Evolutionary conservation across 1,284 basidiomycete species (phyloP).

Genomic region (Cutaneotrichosporon sp.): DNA sequence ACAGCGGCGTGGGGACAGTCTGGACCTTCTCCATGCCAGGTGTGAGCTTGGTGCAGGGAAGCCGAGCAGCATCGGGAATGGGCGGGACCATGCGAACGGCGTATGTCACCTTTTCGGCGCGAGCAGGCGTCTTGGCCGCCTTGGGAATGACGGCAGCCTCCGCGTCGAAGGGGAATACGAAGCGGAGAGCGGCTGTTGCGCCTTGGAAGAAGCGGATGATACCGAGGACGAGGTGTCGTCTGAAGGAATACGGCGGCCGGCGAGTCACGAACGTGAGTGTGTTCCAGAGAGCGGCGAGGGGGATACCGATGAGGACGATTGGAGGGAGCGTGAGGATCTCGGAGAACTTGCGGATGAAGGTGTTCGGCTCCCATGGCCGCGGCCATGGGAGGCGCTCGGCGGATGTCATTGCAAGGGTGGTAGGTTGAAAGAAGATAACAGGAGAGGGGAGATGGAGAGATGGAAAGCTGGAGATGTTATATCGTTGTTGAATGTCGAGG

Average conservation of each 20-base stretch:
- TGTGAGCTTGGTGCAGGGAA: not conserved
- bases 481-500: too few species aligned
- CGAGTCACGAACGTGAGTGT: conserved; percentile 1
- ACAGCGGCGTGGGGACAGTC: not conserved
- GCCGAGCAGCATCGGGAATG: not conserved
- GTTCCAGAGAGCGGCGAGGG: conserved; percentile 1
- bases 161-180: conserved; percentile 4
- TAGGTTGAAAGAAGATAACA: not conserved
- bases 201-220: not conserved
- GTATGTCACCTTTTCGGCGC: conserved; percentile 1
- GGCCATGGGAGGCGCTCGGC: conserved; percentile 4
- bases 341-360: not conserved
- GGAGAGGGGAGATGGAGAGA: too few species aligned
- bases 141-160: conserved; percentile 3
- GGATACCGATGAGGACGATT: conserved; percentile 1
- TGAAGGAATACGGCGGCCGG: conserved; percentile 6
- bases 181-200: not conserved
- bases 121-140: not conserved
- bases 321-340: conserved; percentile 6
- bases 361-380: conserved; percentile 6
- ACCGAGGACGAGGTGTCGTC: conserved; percentile 5
- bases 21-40: conserved; percentile 3
- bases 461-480: too few species aligned
- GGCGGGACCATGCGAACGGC: conserved; percentile 7
- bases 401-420: not conserved